phyloP scores from a whole-genome alignment of 2,329 filamentous ascomycete genomes.

The Pezicula neosporulosa region DNA sequence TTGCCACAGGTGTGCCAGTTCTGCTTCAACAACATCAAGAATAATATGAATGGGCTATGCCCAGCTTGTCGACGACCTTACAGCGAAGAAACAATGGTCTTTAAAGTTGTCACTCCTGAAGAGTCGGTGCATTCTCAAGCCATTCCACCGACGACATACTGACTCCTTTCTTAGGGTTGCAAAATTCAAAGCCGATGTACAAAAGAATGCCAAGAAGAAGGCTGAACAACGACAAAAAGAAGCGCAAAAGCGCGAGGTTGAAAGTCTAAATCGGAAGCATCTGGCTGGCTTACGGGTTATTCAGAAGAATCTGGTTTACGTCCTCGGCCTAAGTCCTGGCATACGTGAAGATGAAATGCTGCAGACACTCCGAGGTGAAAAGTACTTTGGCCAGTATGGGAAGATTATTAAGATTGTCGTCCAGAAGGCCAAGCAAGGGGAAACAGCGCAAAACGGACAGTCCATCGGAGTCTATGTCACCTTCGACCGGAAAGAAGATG shows the following conservation, averaged over 20 bases:
- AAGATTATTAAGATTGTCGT: conserved; percentile 99
- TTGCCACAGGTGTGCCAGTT: conserved; percentile 87
- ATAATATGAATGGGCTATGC: conserved; percentile 94
- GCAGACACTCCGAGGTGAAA: conserved; percentile 81
- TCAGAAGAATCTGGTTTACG: conserved; percentile 98
- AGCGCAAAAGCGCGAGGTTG: conserved; percentile 91
- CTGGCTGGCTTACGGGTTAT: conserved; percentile 92
- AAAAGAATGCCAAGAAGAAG: conserved; percentile 91
- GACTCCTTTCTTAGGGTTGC: conserved; percentile 51
- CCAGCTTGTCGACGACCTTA: conserved; percentile 96
- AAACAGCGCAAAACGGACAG: conserved; percentile 57
- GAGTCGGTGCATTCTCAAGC: conserved; percentile 61
- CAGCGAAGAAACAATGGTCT: conserved; percentile 95
- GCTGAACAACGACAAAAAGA: conserved; percentile 87
- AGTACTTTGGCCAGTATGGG: conserved; percentile 98
- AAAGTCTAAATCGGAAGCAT: conserved; percentile 93
- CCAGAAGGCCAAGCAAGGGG: conserved; percentile 74
- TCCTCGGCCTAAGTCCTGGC: conserved; percentile 88
- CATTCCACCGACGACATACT: neutral
- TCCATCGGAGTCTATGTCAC: conserved; percentile 98
- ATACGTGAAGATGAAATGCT: conserved; percentile 90
- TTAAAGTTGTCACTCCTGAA: conserved; percentile 91
- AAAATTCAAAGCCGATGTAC: conserved; percentile 72
- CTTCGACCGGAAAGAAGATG: conserved; percentile 88
- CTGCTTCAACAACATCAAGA: conserved; percentile 99